Conservation (phyloP, 768 basidiomycete genomes). For the Xerocomus potaroensis region DNA sequence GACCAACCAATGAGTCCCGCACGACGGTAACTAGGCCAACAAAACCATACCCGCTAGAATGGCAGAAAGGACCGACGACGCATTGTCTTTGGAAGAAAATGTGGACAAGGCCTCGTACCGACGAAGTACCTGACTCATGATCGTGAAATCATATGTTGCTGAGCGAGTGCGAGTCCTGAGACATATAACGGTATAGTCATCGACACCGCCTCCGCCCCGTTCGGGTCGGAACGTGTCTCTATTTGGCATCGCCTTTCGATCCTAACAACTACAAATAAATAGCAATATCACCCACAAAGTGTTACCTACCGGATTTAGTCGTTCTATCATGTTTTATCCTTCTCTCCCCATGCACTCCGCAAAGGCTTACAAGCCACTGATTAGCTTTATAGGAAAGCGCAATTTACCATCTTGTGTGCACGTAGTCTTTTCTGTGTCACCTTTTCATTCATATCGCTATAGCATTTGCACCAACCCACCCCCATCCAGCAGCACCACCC, state of each 20-base stretch:
- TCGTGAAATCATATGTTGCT: not conserved
- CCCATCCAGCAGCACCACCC: constrained; percentile 66
- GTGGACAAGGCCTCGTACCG: constrained; percentile 19
- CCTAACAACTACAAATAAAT: constrained; percentile 20
- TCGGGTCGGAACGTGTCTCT: constrained; percentile 10
- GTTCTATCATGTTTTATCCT: constrained; percentile 28
- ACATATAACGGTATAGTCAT: not conserved
- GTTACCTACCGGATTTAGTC: constrained; percentile 2
- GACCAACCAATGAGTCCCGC: constrained; percentile 4
- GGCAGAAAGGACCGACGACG: constrained; percentile 7
- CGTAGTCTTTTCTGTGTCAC: not conserved
- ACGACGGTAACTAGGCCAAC: constrained; percentile 5
- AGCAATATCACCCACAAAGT: not conserved
- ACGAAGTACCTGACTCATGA: constrained; percentile 14
- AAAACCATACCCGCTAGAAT: constrained; percentile 13
- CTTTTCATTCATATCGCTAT: constrained; percentile 17
- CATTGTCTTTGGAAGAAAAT: constrained; percentile 5
- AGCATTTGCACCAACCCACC: constrained; percentile 39
- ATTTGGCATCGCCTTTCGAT: constrained; percentile 17
- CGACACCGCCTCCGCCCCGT: constrained; percentile 12
- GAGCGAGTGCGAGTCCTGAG: not conserved
- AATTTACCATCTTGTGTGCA: constrained; percentile 43
- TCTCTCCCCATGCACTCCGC: constrained; percentile 36
- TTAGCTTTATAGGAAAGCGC: constrained; percentile 60
- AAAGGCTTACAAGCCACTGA: constrained; percentile 54